These are phyloP conservation scores for Apophysomyces elegans DNA, from an alignment of 371 early-diverging fungal genomes.

Conservation along the genomic window DNA sequence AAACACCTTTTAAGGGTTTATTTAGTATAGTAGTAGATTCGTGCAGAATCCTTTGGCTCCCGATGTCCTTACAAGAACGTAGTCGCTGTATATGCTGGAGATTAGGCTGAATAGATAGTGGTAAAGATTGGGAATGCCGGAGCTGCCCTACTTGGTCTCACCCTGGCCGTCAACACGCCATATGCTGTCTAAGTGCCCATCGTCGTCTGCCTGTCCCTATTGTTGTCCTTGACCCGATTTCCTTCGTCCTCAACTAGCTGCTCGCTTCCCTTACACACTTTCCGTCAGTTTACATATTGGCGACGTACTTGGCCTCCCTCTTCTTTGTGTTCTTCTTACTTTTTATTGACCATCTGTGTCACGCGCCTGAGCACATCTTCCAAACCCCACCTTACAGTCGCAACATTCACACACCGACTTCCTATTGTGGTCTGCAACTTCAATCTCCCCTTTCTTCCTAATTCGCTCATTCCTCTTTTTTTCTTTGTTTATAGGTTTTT, in stretches of 20 bases:
- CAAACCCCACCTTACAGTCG: background rate
- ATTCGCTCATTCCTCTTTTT: background rate
- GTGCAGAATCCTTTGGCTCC: background rate
- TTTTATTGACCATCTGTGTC: background rate
- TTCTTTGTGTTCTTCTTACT: conserved; percentile 14
- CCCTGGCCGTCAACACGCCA: background rate
- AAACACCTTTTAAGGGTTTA: too few species aligned
- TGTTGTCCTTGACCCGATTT: background rate
- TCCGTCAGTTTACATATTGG: background rate
- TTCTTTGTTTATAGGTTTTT: background rate
- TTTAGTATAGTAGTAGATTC: too few species aligned
- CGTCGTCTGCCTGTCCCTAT: background rate
- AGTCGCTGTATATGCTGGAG: conserved; percentile 17
- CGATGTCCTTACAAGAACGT: conserved; percentile 9
- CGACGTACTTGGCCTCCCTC: conserved; percentile 7
- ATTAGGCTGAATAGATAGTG: conserved; percentile 15
- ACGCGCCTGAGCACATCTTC: background rate
- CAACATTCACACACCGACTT: background rate
- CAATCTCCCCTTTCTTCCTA: background rate
- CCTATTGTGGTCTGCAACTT: background rate
- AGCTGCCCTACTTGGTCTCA: background rate
- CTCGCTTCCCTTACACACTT: background rate
- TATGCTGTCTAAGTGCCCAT: background rate
- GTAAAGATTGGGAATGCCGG: background rate
- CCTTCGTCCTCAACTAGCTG: conserved; percentile 1